A percentile compares a stretch with the other conserved stretches of the same genome.
phyloP scores from a whole-genome alignment of 129 eudicot genomes.

The Centaurea solstitialis region DNA sequence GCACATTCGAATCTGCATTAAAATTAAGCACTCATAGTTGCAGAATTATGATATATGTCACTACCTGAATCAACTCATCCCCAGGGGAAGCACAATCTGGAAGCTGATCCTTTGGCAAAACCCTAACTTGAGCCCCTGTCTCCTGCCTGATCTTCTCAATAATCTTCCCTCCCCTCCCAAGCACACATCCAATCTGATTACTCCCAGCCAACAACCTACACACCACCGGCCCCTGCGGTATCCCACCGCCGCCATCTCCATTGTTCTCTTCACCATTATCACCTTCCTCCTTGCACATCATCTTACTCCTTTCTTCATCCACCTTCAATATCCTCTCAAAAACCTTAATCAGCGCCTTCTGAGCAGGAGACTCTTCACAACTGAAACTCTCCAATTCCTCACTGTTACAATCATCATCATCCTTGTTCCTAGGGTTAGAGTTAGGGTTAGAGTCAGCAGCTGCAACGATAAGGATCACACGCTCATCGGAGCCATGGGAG shows the following conservation, averaged over 20 bases:
- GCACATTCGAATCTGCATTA: neutral
- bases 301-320: conserved; percentile 44
- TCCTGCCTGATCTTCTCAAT: conserved; percentile 48
- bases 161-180: conserved; percentile 58
- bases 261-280: conserved; percentile 20
- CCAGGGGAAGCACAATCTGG: conserved; percentile 55
- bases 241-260: conserved; percentile 13
- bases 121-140: conserved; percentile 54
- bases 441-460: conserved; percentile 35
- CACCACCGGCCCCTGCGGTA: conserved; percentile 34
- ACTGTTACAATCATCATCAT: conserved; percentile 3
- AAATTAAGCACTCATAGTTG: neutral
- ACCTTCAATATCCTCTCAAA: conserved; percentile 60
- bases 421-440: conserved; percentile 26
- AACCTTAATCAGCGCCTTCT: conserved; percentile 48
- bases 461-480: conserved; percentile 41
- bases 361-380: conserved; percentile 41
- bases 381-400: conserved; percentile 1
- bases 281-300: conserved; percentile 20
- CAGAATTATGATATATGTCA: neutral
- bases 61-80: conserved; percentile 62
- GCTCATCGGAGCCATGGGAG: conserved; percentile 45
- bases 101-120: conserved; percentile 46
- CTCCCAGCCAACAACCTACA: conserved; percentile 51
- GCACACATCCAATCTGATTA: conserved; percentile 50